Evolutionary conservation across 2,329 filamentous ascomycete genomes (phyloP).

Genomic region (Cercospora zeae-maydis): DNA sequence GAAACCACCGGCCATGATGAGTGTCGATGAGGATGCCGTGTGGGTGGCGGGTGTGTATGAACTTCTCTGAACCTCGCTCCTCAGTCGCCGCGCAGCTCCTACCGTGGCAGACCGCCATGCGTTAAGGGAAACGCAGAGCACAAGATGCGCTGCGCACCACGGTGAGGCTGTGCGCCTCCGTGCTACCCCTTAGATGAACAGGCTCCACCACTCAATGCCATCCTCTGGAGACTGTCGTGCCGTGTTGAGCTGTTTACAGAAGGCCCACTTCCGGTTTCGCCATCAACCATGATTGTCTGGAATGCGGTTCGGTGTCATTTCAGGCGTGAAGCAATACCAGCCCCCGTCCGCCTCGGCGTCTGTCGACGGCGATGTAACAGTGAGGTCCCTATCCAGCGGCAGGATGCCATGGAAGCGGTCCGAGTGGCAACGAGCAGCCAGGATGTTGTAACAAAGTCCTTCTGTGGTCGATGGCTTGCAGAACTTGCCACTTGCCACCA

Average conservation of each 20-base stretch:
- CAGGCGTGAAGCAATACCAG: neutral
- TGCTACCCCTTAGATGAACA: neutral
- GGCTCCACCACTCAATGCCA: neutral
- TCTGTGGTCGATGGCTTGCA: neutral
- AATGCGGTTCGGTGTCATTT: neutral
- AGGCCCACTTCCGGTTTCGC: neutral
- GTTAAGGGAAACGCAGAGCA: neutral
- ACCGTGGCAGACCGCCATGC: neutral
- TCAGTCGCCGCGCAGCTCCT: neutral
- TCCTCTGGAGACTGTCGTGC: neutral
- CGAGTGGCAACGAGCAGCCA: neutral
- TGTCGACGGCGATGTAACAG: neutral
- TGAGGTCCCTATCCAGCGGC: neutral
- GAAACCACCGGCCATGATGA: constrained; percentile 1
- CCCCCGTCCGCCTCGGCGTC: neutral
- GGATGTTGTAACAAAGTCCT: neutral
- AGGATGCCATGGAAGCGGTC: neutral
- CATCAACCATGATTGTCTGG: neutral
- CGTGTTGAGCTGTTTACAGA: neutral
- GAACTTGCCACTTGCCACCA: neutral
- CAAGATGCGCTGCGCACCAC: neutral
- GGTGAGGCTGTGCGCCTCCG: neutral
- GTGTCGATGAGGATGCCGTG: neutral
- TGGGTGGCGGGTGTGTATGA: neutral
- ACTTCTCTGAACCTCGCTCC: neutral